Base-by-base conservation (phyloP, 148 eudicot species). In the Nepenthes gracilis region DNA sequence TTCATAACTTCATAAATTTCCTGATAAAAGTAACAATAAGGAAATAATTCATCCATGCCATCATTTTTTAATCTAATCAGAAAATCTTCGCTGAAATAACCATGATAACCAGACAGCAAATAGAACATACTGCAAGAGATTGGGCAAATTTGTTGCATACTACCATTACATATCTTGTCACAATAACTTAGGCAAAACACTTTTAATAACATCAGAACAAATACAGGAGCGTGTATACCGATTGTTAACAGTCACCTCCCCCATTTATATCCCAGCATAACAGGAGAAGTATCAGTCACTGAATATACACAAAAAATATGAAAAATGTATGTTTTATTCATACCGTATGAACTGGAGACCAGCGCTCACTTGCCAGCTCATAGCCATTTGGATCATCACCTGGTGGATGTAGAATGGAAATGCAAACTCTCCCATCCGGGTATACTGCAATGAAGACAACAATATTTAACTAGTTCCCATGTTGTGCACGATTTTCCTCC, bases 391-490 rank as follows among this genome's bases (percentile, higher is more conserved):
- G 84, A 54, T 83, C 87, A 58, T 80, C 80, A 43, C 87, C 87
- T 12, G 84, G 84, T 23, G 87, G 78, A 64, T 83, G 87, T 65
- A 83, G 84, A 61, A 83, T 83, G 12, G 82, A 83, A 54, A 83
- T 83, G 67, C 88, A 83, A 61, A 80, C 88, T 57, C 36, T 70
- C 9, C 88, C 88, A 68, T 80, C 84, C 40, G 68, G 61, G 43
- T 80, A 83, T 33, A 79, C 86, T 75, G 75, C 40, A 14, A 53
- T n/a, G 43, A 64, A 53, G 58, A 36, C 9, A 54, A 37, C 2
- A 23, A 12, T 32, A 60, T 55, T 33, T 32, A 6, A 33, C 8
- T 55, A 32, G 58, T 32, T 49, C 53, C 12, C 53, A 40, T 8
- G 4, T 3, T 6, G 53, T n/a, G 11, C n/a, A 49, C 53, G 11